Percentiles rank a stretch among this genome's conserved stretches.
These are phyloP conservation scores for Eleusine indica DNA, from an alignment of 176 grass and related monocot species.

Conservation along the genomic window DNA sequence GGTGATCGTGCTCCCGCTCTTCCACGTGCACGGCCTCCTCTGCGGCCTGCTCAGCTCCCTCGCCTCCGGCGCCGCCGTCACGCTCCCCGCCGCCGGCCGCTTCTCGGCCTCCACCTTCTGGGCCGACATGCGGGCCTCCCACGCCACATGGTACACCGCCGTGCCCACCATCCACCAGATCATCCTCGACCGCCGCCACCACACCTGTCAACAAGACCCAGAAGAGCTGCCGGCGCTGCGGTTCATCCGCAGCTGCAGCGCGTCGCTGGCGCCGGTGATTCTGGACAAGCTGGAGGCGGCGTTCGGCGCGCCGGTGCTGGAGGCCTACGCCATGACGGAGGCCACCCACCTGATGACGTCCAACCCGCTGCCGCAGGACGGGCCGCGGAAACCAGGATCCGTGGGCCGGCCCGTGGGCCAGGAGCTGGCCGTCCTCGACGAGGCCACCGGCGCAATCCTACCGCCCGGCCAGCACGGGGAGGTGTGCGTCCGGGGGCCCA, in stretches of 20 bases:
- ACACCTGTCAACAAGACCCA: too few relatives aligned
- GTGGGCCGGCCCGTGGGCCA: constrained; percentile 72
- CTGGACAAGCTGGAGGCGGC: constrained; percentile 58
- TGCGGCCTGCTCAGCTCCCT: constrained; percentile 68
- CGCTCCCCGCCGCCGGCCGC: constrained; percentile 60
- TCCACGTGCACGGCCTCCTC: constrained; percentile 91
- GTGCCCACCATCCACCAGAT: constrained; percentile 98
- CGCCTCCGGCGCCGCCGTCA: constrained; percentile 57
- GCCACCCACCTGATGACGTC: constrained; percentile 87
- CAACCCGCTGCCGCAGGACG: constrained; percentile 73
- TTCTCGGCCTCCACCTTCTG: constrained; percentile 94
- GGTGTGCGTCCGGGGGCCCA: constrained; percentile 80
- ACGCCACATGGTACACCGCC: constrained; percentile 89
- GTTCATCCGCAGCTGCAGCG: constrained; percentile 66
- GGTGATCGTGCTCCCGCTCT: constrained; percentile 78
- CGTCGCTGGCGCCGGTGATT: background rate
- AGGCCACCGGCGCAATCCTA: constrained; percentile 1
- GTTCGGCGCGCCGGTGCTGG: constrained; percentile 72
- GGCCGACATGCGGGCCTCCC: constrained; percentile 63
- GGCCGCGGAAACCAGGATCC: constrained; percentile 53
- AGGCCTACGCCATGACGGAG: constrained; percentile 98
- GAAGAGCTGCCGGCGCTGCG: constrained; percentile 34
- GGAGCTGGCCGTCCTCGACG: constrained; percentile 78
- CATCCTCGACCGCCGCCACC: constrained; percentile 72
- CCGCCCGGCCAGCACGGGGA: constrained; percentile 47